Percentiles rank a stretch among this genome's conserved stretches.
These are phyloP conservation scores for Blastocystis sp. DNA, from an alignment of 352 stramenopile genomes.

Conservation along the genomic window DNA sequence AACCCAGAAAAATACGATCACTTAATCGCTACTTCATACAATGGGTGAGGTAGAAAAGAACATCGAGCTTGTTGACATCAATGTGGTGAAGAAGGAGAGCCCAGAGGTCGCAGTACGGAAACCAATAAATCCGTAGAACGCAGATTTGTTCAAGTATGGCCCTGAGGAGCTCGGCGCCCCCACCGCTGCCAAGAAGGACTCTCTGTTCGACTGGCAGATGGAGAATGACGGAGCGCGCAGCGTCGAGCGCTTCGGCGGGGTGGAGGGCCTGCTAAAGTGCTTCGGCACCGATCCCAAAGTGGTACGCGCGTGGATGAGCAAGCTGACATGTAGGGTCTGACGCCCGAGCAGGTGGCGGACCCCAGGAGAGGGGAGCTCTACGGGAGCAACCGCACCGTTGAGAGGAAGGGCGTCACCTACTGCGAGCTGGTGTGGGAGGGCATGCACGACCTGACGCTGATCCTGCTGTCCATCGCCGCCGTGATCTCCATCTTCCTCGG, in stretches of 20 bases:
- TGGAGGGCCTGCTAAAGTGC: neutral
- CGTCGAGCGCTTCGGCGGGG: conserved; percentile 47
- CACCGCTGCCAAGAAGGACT: conserved; percentile 27
- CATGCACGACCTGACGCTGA: conserved; percentile 84
- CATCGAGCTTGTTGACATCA: neutral
- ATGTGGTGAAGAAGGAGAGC: neutral
- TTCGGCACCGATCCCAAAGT: conserved; percentile 25
- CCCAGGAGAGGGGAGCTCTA: neutral
- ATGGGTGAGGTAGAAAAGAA: neutral
- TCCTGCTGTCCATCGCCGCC: conserved; percentile 80
- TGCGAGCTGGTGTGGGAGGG: conserved; percentile 81
- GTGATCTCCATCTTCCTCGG: conserved; percentile 80
- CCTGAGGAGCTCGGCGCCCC: conserved; percentile 14
- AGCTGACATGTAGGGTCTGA: neutral
- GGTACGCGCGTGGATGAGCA: neutral
- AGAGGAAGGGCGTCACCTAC: conserved; percentile 6
- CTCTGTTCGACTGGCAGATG: conserved; percentile 41
- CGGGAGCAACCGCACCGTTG: conserved; percentile 6
- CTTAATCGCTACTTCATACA: neutral
- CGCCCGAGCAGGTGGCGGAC: neutral
- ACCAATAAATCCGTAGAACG: neutral
- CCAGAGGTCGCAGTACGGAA: neutral
- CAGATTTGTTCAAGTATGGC: neutral
- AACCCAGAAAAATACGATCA: neutral
- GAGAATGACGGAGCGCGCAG: conserved; percentile 22